A percentile compares a stretch with the other conserved stretches of the same genome.
Evolutionary conservation across 2,329 filamentous ascomycete genomes (phyloP).

Genomic region (Botrytis fragariae): DNA sequence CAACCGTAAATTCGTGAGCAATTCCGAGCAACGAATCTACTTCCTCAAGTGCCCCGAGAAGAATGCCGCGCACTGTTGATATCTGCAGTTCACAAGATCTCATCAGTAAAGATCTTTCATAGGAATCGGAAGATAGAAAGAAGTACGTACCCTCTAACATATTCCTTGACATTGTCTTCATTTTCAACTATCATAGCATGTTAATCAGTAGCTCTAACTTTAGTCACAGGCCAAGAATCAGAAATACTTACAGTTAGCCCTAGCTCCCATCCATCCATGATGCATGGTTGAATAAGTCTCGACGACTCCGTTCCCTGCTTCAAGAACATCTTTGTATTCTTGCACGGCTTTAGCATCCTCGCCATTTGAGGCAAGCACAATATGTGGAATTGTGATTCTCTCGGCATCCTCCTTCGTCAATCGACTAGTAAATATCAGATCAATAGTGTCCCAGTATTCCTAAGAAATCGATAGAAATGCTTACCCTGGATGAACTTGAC

Average conservation of each 20-base stretch:
- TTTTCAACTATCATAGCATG: slow-evolving; percentile 28
- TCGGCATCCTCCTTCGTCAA: slow-evolving; percentile 43
- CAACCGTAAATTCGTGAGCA: not conserved
- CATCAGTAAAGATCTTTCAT: not conserved
- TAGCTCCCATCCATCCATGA: slow-evolving; percentile 46
- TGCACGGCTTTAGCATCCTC: slow-evolving; percentile 45
- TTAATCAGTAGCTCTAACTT: not conserved
- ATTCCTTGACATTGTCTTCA: slow-evolving; percentile 43
- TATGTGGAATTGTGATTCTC: slow-evolving; percentile 47
- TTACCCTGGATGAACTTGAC: slow-evolving; percentile 34
- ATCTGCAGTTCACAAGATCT: not conserved
- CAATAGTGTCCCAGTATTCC: not conserved
- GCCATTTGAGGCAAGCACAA: slow-evolving; percentile 50
- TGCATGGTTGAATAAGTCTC: slow-evolving; percentile 30
- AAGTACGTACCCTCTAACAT: not conserved
- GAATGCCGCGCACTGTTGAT: not conserved
- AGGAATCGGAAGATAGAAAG: too few relatives aligned
- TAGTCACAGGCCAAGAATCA: not conserved
- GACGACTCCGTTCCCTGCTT: slow-evolving; percentile 42
- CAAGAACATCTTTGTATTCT: slow-evolving; percentile 44
- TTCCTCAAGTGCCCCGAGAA: not conserved
- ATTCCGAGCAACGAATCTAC: not conserved
- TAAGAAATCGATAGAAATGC: not conserved
- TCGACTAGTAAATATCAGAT: slow-evolving; percentile 18
- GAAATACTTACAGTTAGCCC: slow-evolving; percentile 44